These are phyloP conservation scores for Cyclotella atomus DNA, from an alignment of 108 stramenopile genomes.

Conservation along the genomic window DNA sequence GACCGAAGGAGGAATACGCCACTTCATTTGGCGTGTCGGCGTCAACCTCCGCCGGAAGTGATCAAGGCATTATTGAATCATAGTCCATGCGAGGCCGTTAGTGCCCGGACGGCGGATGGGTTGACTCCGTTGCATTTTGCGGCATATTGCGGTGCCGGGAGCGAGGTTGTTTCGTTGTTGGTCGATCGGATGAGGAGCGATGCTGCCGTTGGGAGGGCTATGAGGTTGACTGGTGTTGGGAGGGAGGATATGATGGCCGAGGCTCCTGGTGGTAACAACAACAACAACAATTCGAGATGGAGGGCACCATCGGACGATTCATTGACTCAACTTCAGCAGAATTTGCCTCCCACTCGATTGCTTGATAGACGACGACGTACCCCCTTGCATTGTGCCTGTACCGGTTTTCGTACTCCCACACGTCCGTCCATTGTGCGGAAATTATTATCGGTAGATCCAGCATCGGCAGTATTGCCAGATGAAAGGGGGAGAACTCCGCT, in stretches of 20 bases:
- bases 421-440: slow-evolving; percentile 47
- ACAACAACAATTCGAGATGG: slow-evolving; percentile 3
- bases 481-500: slow-evolving; percentile 56
- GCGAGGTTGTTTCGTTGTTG: slow-evolving; percentile 41
- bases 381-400: slow-evolving; percentile 56
- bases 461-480: slow-evolving; percentile 42
- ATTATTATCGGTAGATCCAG: slow-evolving; percentile 45
- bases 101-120: slow-evolving; percentile 50
- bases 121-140: slow-evolving; percentile 63
- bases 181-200: slow-evolving; percentile 44
- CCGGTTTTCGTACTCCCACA: slow-evolving; percentile 56
- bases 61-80: slow-evolving; percentile 46
- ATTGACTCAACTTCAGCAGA: background rate
- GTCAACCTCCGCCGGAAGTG: slow-evolving; percentile 55
- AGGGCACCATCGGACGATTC: slow-evolving; percentile 5
- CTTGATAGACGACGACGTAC: slow-evolving; percentile 58
- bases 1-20: slow-evolving; percentile 59
- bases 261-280: background rate
- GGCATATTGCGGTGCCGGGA: slow-evolving; percentile 51
- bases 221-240: slow-evolving; percentile 6
- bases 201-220: slow-evolving; percentile 16
- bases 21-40: slow-evolving; percentile 60
- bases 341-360: slow-evolving; percentile 41
- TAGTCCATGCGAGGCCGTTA: slow-evolving; percentile 30
- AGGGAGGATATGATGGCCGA: background rate